Conservation (phyloP, 2,329 filamentous ascomycete species). For the Fusarium albidum region DNA sequence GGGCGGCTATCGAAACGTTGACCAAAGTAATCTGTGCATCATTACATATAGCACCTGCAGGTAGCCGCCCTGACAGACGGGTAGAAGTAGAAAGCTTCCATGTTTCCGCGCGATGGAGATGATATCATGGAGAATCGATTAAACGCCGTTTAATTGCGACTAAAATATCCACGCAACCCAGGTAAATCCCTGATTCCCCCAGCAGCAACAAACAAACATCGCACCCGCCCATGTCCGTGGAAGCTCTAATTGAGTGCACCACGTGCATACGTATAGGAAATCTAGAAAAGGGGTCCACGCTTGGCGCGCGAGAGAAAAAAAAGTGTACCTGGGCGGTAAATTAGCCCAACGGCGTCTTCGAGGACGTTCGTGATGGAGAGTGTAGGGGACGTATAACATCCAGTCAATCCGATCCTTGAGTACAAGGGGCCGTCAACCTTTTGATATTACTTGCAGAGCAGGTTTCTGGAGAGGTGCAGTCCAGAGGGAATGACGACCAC, state of each 20-base stretch:
- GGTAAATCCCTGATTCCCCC: constrained; percentile 9
- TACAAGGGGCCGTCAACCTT: constrained; percentile 14
- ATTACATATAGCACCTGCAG: too few relatives aligned
- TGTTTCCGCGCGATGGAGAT: neutral
- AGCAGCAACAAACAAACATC: constrained; percentile 2
- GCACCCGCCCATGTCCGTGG: constrained; percentile 14
- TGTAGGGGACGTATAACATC: neutral
- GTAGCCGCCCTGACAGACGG: constrained; percentile 10
- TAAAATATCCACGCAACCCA: neutral
- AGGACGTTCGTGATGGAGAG: too few relatives aligned
- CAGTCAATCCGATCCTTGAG: too few relatives aligned
- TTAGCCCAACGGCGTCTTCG: neutral
- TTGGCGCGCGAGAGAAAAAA: constrained; percentile 3
- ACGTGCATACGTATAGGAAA: constrained; percentile 17
- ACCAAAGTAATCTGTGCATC: constrained; percentile 14
- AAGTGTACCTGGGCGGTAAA: too few relatives aligned
- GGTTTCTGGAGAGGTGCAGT: constrained; percentile 2
- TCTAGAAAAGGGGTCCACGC: neutral
- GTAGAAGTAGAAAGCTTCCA: neutral
- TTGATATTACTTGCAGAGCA: constrained; percentile 2
- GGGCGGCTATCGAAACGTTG: constrained; percentile 31
- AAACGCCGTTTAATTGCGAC: neutral
- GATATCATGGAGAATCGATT: too few relatives aligned
- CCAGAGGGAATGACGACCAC: neutral
- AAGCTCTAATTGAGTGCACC: constrained; percentile 15